A percentile compares a stretch with the other conserved stretches of the same genome.
phyloP scores from a whole-genome alignment of 768 basidiomycete genomes.

The Tulasnella calospora region DNA sequence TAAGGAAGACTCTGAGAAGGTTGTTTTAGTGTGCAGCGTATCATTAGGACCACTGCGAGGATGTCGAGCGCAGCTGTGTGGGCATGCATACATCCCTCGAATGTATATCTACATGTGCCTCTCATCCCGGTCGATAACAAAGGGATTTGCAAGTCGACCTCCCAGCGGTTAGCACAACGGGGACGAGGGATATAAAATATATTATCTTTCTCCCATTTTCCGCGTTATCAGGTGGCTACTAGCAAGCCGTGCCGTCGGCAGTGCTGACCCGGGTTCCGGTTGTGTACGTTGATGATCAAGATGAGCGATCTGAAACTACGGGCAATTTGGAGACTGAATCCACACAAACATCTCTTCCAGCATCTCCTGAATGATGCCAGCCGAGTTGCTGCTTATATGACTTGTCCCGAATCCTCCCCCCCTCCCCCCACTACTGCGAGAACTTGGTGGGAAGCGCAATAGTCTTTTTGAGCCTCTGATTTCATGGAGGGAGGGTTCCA shows the following conservation, averaged over 20 bases:
- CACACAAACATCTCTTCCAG: background rate
- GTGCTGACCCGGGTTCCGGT: background rate
- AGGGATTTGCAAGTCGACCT: background rate
- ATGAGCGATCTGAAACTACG: background rate
- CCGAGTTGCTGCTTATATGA: too few relatives aligned
- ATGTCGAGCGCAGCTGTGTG: background rate
- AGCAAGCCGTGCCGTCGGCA: background rate
- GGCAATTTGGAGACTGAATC: background rate
- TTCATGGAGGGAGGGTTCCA: too few relatives aligned
- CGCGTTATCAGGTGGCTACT: background rate
- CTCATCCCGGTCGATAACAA: background rate
- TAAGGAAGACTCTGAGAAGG: background rate
- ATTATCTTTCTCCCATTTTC: background rate
- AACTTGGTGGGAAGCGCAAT: too few relatives aligned
- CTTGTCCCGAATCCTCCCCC: too few relatives aligned
- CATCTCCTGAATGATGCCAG: too few relatives aligned
- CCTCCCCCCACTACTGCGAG: too few relatives aligned
- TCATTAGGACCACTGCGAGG: background rate
- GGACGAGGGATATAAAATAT: background rate
- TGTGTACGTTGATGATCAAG: background rate
- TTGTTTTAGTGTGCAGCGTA: background rate
- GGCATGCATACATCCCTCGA: background rate
- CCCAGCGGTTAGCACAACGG: background rate
- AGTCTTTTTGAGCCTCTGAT: too few relatives aligned
- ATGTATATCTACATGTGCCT: background rate